These are phyloP conservation scores for Daldinia childiae DNA, from an alignment of 495 filamentous ascomycete genomes.

Conservation along the genomic window DNA sequence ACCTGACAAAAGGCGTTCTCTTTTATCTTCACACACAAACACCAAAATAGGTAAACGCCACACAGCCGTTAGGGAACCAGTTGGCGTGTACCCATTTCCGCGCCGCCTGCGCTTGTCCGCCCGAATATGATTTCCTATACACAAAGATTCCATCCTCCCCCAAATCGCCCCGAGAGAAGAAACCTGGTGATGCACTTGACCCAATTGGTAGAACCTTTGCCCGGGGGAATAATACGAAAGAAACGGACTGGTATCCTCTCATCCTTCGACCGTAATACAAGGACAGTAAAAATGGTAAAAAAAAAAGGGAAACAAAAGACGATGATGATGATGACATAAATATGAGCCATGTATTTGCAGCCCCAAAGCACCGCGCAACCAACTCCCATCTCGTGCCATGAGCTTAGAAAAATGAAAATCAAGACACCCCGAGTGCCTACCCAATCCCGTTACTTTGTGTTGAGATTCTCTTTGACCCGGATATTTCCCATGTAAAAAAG, in stretches of 20 bases:
- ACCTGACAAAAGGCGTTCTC: constrained; percentile 14
- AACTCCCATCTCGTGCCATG: constrained; percentile 49
- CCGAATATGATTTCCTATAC: constrained; percentile 41
- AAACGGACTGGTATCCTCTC: constrained; percentile 39
- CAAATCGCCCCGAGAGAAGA: constrained; percentile 19
- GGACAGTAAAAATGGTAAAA: constrained; percentile 19
- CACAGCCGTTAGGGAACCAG: constrained; percentile 19
- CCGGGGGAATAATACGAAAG: constrained; percentile 36
- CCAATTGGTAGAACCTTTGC: constrained; percentile 36
- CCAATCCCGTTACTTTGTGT: constrained; percentile 45
- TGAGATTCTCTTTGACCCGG: constrained; percentile 46
- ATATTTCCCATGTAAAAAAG: constrained; percentile 46
- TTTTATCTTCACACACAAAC: constrained; percentile 28
- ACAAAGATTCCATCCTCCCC: constrained; percentile 23
- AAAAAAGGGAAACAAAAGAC: constrained; percentile 4
- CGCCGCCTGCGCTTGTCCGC: constrained; percentile 21
- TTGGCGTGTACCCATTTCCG: constrained; percentile 27
- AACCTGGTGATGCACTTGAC: constrained; percentile 33
- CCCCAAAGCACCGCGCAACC: constrained; percentile 46
- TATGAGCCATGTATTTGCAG: constrained; percentile 51
- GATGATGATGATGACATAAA: constrained; percentile 39
- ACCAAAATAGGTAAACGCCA: constrained; percentile 32
- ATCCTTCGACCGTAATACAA: constrained; percentile 40
- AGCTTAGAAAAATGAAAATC: constrained; percentile 43
- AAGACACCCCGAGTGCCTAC: constrained; percentile 44